A percentile compares a stretch with the other conserved stretches of the same genome.
These are phyloP conservation scores for Cryptosporidium ubiquitum DNA, from an alignment of 169 alveolate genomes.

Conservation along the genomic window DNA sequence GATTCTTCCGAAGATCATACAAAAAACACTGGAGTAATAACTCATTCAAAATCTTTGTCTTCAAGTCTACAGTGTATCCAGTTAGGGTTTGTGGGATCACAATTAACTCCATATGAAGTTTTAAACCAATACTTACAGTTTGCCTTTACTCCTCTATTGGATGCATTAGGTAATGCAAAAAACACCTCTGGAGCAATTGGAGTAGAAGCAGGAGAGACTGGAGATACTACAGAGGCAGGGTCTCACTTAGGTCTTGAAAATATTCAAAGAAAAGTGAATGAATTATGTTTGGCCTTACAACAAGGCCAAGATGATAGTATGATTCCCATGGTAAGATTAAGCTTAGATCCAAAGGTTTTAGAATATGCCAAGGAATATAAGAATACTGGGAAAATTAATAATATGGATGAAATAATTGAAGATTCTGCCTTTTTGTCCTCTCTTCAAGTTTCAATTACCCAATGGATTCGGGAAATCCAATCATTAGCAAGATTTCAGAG, in stretches of 20 bases:
- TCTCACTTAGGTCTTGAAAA: constrained; percentile 52
- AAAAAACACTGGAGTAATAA: neutral
- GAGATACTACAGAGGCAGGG: constrained; percentile 4
- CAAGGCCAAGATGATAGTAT: constrained; percentile 92
- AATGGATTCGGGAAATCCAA: constrained; percentile 86
- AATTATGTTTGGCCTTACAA: constrained; percentile 89
- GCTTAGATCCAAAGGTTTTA: constrained; percentile 87
- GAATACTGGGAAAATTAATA: constrained; percentile 69
- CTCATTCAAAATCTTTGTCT: constrained; percentile 36
- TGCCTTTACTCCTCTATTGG: constrained; percentile 78
- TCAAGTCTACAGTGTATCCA: constrained; percentile 66
- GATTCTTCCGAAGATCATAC: constrained; percentile 11
- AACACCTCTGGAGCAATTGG: constrained; percentile 20
- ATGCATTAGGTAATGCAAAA: constrained; percentile 46
- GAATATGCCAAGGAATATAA: constrained; percentile 84
- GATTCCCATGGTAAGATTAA: constrained; percentile 90
- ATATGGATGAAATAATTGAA: constrained; percentile 77
- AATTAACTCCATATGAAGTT: constrained; percentile 75
- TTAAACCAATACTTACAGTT: constrained; percentile 78
- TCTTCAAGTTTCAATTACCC: constrained; percentile 82
- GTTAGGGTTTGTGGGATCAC: constrained; percentile 78
- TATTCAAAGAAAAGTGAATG: constrained; percentile 82
- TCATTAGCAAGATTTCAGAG: constrained; percentile 82
- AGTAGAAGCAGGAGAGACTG: constrained; percentile 6
- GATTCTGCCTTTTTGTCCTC: constrained; percentile 76